phyloP scores from a whole-genome alignment of 768 basidiomycete species.

The Boletus vermiculosoides region DNA sequence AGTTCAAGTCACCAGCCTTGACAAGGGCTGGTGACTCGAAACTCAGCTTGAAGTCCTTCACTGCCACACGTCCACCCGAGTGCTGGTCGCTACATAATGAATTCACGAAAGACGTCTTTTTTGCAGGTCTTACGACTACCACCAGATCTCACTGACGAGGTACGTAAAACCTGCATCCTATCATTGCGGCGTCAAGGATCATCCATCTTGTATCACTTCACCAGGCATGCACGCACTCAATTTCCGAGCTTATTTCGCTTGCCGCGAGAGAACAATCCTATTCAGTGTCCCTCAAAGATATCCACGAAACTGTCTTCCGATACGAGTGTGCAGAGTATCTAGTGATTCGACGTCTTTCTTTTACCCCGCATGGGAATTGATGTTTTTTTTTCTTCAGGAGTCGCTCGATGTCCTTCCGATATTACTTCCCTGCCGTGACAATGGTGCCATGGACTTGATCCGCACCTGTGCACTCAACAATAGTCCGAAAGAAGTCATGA shows the following conservation, averaged over 20 bases:
- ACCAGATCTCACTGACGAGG: conserved; percentile 27
- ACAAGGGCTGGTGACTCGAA: too few species aligned
- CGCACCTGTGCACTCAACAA: conserved; percentile 27
- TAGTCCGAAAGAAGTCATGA: conserved; percentile 43
- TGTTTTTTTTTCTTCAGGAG: conserved; percentile 31
- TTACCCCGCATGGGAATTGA: not conserved
- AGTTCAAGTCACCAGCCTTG: not conserved
- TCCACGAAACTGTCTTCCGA: conserved; percentile 16
- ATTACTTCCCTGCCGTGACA: conserved; percentile 32
- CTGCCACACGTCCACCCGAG: not conserved
- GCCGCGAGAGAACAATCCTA: conserved; percentile 9
- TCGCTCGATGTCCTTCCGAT: conserved; percentile 38
- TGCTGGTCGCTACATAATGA: conserved; percentile 3
- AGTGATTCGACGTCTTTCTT: conserved; percentile 3
- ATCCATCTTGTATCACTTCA: not conserved
- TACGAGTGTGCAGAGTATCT: conserved; percentile 19
- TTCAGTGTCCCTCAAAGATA: conserved; percentile 14
- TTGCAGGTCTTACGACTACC: conserved; percentile 20
- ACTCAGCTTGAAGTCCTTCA: not conserved
- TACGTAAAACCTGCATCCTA: not conserved
- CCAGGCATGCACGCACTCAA: conserved; percentile 17
- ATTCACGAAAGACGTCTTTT: conserved; percentile 6
- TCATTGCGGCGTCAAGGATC: not conserved
- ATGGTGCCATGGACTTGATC: conserved; percentile 35
- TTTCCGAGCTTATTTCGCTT: conserved; percentile 22